A percentile compares a stretch with the other conserved stretches of the same genome.
phyloP scores from a whole-genome alignment of 805 yeast species.

The Starmerella asiatica region DNA sequence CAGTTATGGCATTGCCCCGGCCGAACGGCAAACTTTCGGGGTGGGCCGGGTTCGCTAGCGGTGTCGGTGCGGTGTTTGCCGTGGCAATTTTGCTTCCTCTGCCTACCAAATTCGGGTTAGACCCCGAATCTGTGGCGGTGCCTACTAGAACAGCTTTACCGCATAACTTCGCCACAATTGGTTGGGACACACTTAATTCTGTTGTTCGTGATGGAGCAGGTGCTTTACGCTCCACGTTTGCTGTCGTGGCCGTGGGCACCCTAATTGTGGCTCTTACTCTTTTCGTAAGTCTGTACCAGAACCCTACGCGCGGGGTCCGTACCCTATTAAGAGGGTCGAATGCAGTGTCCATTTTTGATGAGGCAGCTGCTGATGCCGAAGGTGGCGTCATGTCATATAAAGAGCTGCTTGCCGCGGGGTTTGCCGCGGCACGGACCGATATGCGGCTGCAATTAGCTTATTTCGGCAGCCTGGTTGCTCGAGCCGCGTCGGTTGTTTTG shows the following conservation, averaged over 20 bases:
- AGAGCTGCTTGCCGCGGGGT: conserved; percentile 35
- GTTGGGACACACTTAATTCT: not conserved
- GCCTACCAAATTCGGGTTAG: conserved; percentile 41
- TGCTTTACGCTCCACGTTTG: conserved; percentile 30
- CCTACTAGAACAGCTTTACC: too few species aligned
- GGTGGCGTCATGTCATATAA: conserved; percentile 26
- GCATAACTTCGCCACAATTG: too few species aligned
- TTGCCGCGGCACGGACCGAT: conserved; percentile 34
- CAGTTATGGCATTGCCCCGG: conserved; percentile 14
- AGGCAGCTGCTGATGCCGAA: conserved; percentile 23
- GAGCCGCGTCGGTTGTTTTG: conserved; percentile 46
- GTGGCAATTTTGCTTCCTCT: conserved; percentile 44
- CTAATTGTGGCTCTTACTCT: conserved; percentile 27
- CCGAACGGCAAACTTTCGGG: conserved; percentile 47
- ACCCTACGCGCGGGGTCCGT: conserved; percentile 26
- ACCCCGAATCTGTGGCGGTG: too few species aligned
- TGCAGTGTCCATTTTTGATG: conserved; percentile 21
- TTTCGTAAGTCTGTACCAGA: conserved; percentile 36
- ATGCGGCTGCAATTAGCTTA: conserved; percentile 43
- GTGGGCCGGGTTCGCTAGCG: conserved; percentile 34
- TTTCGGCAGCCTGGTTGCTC: conserved; percentile 47
- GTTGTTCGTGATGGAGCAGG: conserved; percentile 1
- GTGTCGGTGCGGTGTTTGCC: conserved; percentile 40
- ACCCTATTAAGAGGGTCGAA: conserved; percentile 23
- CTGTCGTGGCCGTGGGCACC: conserved; percentile 23